These are phyloP conservation scores for Austroboletus novae-zelandiae DNA, from an alignment of 1,284 basidiomycete species.

Conservation along the genomic window DNA sequence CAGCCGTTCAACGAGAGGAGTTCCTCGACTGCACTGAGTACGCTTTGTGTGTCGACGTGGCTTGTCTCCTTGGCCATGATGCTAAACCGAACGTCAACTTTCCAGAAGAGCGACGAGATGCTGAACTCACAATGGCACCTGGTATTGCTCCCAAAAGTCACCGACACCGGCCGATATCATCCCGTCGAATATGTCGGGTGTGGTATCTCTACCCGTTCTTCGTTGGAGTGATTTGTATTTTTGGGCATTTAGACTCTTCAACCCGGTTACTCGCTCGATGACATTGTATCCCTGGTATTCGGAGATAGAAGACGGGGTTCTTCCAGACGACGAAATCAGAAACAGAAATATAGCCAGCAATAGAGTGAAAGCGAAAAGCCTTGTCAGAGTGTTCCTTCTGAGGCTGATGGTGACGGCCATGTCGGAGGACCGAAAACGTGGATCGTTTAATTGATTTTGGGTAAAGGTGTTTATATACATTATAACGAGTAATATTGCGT, in stretches of 20 bases:
- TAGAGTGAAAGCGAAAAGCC: conserved; percentile 15
- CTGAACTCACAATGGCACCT: conserved; percentile 76
- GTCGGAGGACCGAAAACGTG: neutral
- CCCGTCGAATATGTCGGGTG: conserved; percentile 75
- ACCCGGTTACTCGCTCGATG: conserved; percentile 78
- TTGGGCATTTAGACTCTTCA: conserved; percentile 83
- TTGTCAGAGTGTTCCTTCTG: conserved; percentile 21
- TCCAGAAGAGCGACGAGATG: neutral
- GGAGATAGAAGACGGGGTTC: conserved; percentile 15
- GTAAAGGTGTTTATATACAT: neutral
- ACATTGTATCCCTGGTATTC: conserved; percentile 52
- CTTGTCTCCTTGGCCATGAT: conserved; percentile 80
- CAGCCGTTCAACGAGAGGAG: conserved; percentile 93
- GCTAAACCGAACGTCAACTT: conserved; percentile 37
- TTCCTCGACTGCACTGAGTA: conserved; percentile 85
- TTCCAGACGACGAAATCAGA: conserved; percentile 12
- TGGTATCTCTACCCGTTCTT: conserved; percentile 80
- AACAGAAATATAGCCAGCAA: conserved; percentile 17
- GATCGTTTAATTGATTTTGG: neutral
- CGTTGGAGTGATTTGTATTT: conserved; percentile 85
- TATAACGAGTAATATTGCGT: neutral
- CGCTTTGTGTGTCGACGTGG: conserved; percentile 84
- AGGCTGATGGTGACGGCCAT: conserved; percentile 25
- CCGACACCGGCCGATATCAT: conserved; percentile 73
- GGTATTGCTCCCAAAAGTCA: conserved; percentile 91